These are phyloP conservation scores for Mrakia blollopis DNA, from an alignment of 768 basidiomycete genomes.

Conservation along the genomic window DNA sequence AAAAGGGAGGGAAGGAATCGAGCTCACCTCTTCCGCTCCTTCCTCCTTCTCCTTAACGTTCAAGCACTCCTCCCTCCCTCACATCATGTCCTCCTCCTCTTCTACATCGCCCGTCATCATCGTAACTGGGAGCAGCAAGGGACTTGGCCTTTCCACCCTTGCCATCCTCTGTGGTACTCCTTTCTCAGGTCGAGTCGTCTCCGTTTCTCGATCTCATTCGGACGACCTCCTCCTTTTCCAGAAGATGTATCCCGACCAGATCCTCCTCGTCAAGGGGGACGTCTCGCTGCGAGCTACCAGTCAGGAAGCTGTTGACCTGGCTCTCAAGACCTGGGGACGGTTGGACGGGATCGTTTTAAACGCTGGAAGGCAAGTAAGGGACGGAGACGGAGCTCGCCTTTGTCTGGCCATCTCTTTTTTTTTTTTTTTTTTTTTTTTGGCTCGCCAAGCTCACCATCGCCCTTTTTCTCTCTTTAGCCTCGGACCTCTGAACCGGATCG, in stretches of 20 bases:
- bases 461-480: neutral
- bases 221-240: conserved; percentile 15
- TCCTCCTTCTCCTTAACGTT: neutral
- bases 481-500: conserved; percentile 21
- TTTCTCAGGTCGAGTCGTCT: conserved; percentile 9
- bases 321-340: neutral
- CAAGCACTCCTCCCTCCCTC: neutral
- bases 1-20: neutral
- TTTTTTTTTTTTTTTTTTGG: too few species aligned
- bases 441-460: too few species aligned
- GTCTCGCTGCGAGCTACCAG: neutral
- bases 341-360: conserved; percentile 23
- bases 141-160: conserved; percentile 27
- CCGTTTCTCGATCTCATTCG: conserved; percentile 26
- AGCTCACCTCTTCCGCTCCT: neutral
- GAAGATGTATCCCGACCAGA: neutral
- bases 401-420: too few species aligned
- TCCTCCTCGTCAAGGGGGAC: conserved; percentile 27
- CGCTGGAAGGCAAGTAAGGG: conserved; percentile 13
- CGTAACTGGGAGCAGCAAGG: conserved; percentile 20
- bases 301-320: conserved; percentile 6
- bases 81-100: neutral
- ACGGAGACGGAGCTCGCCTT: neutral
- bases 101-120: conserved; percentile 7
- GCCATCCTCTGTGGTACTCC: conserved; percentile 10